A percentile compares a stretch with the other conserved stretches of the same genome.
Conservation (phyloP, 2,329 filamentous ascomycete genomes). For the Cryphonectria nitschkei region DNA sequence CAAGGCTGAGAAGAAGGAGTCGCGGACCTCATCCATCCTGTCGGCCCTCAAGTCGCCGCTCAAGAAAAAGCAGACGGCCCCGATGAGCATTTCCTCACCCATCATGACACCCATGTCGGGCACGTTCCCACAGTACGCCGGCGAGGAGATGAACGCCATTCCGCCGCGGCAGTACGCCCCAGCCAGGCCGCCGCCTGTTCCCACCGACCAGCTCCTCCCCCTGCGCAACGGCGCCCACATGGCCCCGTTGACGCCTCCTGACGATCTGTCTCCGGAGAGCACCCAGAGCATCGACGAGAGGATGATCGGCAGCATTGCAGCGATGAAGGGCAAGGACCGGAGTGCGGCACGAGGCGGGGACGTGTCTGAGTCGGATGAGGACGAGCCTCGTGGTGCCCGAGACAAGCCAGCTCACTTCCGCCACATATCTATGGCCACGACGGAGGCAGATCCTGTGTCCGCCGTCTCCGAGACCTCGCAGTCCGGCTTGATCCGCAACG, state of each 20-base stretch:
- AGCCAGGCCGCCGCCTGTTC: constrained; percentile 59
- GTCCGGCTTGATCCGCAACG: constrained; percentile 46
- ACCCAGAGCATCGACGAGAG: constrained; percentile 61
- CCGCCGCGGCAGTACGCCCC: constrained; percentile 62
- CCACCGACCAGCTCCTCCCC: constrained; percentile 48
- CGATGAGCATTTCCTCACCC: constrained; percentile 65
- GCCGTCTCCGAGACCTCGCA: constrained; percentile 57
- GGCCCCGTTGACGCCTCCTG: constrained; percentile 49
- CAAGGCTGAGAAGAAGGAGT: constrained; percentile 55
- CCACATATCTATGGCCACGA: constrained; percentile 43
- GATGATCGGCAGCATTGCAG: constrained; percentile 46
- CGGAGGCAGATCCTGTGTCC: constrained; percentile 54
- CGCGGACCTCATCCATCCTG: constrained; percentile 61
- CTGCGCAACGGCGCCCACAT: constrained; percentile 37
- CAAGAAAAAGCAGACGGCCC: constrained; percentile 55
- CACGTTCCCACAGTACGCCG: constrained; percentile 59
- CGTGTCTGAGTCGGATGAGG: constrained; percentile 21
- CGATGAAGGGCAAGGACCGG: constrained; percentile 26
- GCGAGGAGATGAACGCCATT: constrained; percentile 61
- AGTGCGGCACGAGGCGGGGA: constrained; percentile 22
- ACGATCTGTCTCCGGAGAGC: constrained; percentile 50
- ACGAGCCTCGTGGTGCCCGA: constrained; percentile 8
- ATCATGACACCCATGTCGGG: constrained; percentile 67
- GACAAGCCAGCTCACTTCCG: constrained; percentile 38
- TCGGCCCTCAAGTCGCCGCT: constrained; percentile 63